Evolutionary conservation across 495 filamentous ascomycete genomes (phyloP).

Genomic region (Aspergillus coremiiformis): DNA sequence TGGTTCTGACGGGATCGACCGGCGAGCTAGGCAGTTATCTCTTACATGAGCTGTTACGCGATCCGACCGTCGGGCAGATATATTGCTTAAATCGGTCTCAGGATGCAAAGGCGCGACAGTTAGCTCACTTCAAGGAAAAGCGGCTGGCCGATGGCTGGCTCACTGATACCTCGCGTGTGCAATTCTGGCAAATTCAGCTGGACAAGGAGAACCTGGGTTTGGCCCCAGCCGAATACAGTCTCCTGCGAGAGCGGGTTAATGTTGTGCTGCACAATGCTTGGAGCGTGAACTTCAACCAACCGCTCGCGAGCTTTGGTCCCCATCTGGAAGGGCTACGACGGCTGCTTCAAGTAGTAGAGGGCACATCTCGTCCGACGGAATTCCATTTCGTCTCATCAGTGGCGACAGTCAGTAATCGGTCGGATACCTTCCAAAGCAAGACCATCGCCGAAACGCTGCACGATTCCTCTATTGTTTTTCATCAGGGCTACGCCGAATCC

Average conservation of each 20-base stretch:
- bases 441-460: conserved; percentile 42
- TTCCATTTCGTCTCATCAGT: conserved; percentile 52
- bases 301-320: conserved; percentile 47
- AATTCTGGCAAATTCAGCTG: conserved; percentile 46
- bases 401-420: conserved; percentile 29
- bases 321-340: conserved; percentile 44
- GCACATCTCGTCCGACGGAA: conserved; percentile 39
- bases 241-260: conserved; percentile 34
- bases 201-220: conserved; percentile 41
- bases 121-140: conserved; percentile 8
- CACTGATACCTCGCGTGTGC: conserved; percentile 13
- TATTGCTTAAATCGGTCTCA: conserved; percentile 50
- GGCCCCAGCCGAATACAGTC: conserved; percentile 23
- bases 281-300: conserved; percentile 56
- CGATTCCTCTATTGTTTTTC: conserved; percentile 28
- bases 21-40: conserved; percentile 54
- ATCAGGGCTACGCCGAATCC: conserved; percentile 45
- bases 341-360: too few relatives aligned
- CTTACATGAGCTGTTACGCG: conserved; percentile 35
- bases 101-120: conserved; percentile 13
- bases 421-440: conserved; percentile 16
- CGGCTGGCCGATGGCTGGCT: conserved; percentile 1
- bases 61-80: conserved; percentile 35
- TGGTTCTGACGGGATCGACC: conserved; percentile 51
- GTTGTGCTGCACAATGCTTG: conserved; percentile 56